Evolutionary conservation across 108 stramenopile genomes (phyloP), one percentile per base, ranked within the genome.

Genomic region (Parietichytrium sp.): DNA sequence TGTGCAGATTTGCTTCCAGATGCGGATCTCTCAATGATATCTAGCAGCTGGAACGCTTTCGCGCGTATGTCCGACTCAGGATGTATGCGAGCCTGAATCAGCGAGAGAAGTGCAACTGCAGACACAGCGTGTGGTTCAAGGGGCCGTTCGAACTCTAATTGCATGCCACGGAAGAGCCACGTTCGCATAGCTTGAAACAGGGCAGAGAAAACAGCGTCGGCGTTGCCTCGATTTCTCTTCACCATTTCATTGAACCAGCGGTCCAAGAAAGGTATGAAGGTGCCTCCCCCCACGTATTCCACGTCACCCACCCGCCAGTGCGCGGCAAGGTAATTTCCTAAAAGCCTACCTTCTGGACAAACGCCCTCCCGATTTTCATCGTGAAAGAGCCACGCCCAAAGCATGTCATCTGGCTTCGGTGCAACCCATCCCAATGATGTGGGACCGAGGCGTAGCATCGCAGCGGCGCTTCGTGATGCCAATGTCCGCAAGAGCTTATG

Each of bases 301-400:
- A 72, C 61, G 20, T 72, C 61, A 6, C 61, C 61, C 10, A 72
- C 61, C 23, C 45, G 61, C 61, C 61, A 72, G 20, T 72, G 61
- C 10, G 61, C 61, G 38, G 45, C 61, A 33, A 72, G 25, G 20
- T 72, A 72, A 42, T 72, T 72, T 25, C 61, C n/a, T 42, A 72
- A 20, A 36, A 72, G 42, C 42, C 38, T 33, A n/a, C 38, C 29
- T 7, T n/a, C 0, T 20, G 61, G 1, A 6, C 3, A 6, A 1
- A 45, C 61, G 33, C 42, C 61, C n/a, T n/a, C n/a, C n/a, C n/a
- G n/a, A n/a, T n/a, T n/a, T n/a, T n/a, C n/a, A 20, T 72, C 61
- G 42, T 72, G 10, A 25, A 45, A 72, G 20, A 72, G 45, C 61
- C 61, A 72, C 10, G 61, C 29, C 61, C 61, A 72, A 10, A 72